Evolutionary conservation across 78 protist genomes (phyloP).

Genomic region (Capsaspora owczarzaki): DNA sequence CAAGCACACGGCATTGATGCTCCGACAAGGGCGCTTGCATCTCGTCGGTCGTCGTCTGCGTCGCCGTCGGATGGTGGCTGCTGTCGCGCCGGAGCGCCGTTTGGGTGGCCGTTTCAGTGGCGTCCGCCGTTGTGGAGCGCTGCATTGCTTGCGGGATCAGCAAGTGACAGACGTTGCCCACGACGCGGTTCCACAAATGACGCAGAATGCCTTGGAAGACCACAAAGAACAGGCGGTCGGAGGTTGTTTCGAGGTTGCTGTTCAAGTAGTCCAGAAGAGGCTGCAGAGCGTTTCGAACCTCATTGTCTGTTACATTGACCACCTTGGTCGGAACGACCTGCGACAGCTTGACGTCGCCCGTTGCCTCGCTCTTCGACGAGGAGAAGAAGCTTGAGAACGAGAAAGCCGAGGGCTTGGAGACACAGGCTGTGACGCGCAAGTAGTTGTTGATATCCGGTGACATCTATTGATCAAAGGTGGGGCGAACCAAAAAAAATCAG

Average conservation of each 20-base stretch:
- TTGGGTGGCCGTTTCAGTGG: neutral
- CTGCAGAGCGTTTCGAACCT: neutral
- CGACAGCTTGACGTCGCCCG: neutral
- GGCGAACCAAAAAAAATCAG: neutral
- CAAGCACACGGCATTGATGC: neutral
- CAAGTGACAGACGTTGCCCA: neutral
- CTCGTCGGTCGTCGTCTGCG: neutral
- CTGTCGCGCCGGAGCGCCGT: neutral
- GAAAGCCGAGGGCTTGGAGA: neutral
- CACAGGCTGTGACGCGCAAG: neutral
- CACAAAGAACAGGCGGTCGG: neutral
- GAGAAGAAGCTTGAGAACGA: neutral
- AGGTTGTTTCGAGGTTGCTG: neutral
- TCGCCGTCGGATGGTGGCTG: neutral
- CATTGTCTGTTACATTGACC: neutral
- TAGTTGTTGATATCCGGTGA: neutral
- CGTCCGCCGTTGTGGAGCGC: neutral
- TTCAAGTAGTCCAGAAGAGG: neutral
- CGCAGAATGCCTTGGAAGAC: neutral
- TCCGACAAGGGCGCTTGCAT: neutral
- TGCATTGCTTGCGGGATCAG: neutral
- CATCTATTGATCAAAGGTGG: neutral
- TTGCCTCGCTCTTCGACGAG: neutral
- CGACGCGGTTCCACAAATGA: neutral
- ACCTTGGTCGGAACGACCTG: neutral